Evolutionary conservation across 2,329 filamentous ascomycete species (phyloP), one percentile per base, ranked within the genome.

Genomic region (Metarhizium rileyi): DNA sequence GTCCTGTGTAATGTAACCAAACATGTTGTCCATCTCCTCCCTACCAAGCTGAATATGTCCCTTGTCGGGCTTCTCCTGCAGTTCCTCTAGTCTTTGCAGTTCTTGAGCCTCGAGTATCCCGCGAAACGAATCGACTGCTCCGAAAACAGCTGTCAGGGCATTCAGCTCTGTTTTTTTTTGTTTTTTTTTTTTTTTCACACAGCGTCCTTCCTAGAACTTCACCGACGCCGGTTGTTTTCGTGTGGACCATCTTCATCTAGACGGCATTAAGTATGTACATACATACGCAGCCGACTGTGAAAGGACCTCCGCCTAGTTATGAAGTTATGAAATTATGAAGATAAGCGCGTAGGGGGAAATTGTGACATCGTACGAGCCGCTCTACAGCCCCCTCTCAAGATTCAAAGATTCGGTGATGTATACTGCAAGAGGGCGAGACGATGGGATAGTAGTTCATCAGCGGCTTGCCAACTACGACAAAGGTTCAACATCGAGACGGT

Each of bases 281-380:
- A 67, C 53, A 41, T 57, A 66, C 7, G 53, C 52, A 38, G 46
- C 55, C 66, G 65, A 68, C 28, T 59, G 55, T 4, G 48, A 48
- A 12, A 66, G 51, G 12, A 67, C 57, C 4, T n/a, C n/a, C n/a
- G n/a, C n/a, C n/a, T n/a, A n/a, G n/a, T n/a, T n/a, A n/a, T n/a
- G n/a, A n/a, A n/a, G n/a, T n/a, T n/a, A n/a, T n/a, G n/a, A n/a
- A n/a, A n/a, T n/a, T n/a, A n/a, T n/a, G n/a, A 68, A 58, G 7
- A 66, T 60, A 43, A 68, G 65, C 1, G 63, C 63, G 49, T 54
- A 65, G 14, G 59, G 66, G 54, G 64, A 68, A n/a, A 67, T 44
- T 2, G 66, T 54, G 14, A 57, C 49, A 35, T 67, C 62, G 30
- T 66, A 67, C 8, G 44, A 54, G 9, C 47, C 53, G n/a, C n/a